Percentiles rank a stretch among this genome's conserved stretches.
Evolutionary conservation across 345 rosid species (phyloP).

Genomic region (Eucalyptus caleyi): DNA sequence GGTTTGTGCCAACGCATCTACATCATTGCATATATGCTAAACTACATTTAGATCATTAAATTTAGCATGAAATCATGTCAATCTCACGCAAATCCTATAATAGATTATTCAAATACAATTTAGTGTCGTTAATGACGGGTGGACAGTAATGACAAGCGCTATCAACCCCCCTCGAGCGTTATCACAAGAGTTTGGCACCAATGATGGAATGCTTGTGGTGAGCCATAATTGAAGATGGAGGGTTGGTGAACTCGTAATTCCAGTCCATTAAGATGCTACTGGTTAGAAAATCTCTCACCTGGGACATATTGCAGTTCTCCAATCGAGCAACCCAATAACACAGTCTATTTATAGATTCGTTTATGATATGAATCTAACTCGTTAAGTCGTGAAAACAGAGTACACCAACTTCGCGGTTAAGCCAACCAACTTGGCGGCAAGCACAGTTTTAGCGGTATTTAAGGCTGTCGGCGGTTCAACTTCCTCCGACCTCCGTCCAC

Average conservation of each 20-base stretch:
- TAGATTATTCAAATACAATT: neutral
- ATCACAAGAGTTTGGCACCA: neutral
- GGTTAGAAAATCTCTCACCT: neutral
- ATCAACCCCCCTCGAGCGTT: rapidly evolving
- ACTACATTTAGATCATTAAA: neutral
- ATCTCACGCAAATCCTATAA: neutral
- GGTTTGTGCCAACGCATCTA: neutral
- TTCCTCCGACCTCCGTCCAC: neutral
- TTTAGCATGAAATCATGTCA: neutral
- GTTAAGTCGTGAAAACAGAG: too few relatives aligned
- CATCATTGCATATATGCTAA: neutral
- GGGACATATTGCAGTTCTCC: too few relatives aligned
- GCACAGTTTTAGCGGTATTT: neutral
- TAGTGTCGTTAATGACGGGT: rapidly evolving
- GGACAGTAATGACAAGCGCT: neutral
- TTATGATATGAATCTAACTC: too few relatives aligned
- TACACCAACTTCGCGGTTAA: too few relatives aligned
- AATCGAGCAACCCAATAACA: too few relatives aligned
- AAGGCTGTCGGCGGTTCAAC: neutral
- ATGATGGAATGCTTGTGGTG: neutral
- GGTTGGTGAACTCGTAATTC: rapidly evolving
- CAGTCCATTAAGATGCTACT: neutral
- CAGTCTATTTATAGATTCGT: too few relatives aligned
- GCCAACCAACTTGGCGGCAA: neutral
- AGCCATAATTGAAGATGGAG: neutral